Evolutionary conservation across 164 flowering plant genomes (phyloP).

Genomic region (Cinnamomum chago): DNA sequence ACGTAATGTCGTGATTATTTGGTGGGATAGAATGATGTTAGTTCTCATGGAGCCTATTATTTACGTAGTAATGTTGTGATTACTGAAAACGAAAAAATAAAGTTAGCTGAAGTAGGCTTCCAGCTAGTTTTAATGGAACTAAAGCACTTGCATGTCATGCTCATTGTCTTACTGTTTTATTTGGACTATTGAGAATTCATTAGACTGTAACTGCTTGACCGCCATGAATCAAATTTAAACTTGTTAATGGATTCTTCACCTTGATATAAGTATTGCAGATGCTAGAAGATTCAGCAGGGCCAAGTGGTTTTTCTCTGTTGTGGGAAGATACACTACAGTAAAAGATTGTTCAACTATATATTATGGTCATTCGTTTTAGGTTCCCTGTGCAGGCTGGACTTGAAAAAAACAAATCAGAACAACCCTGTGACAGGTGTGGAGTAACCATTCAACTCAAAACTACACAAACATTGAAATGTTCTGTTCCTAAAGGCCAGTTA

Average conservation of each 20-base stretch:
- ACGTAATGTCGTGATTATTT: too few relatives aligned
- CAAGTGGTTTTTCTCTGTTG: not conserved
- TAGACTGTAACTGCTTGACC: not conserved
- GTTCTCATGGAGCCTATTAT: not conserved
- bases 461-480: conserved; percentile 27
- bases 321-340: not conserved
- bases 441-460: conserved; percentile 41
- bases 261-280: not conserved
- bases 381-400: conserved; percentile 36
- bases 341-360: not conserved
- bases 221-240: not conserved
- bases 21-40: too few relatives aligned
- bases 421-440: conserved; percentile 67
- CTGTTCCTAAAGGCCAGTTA: conserved; percentile 1
- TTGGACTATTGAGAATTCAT: not conserved
- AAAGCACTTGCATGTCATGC: not conserved
- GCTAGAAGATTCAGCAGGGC: not conserved
- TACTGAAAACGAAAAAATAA: not conserved
- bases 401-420: conserved; percentile 30
- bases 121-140: not conserved
- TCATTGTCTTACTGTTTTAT: not conserved
- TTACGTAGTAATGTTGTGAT: not conserved
- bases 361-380: not conserved
- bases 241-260: not conserved
- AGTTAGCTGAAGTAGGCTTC: not conserved